phyloP scores from a whole-genome alignment of 78 protist genomes.

The Dictyostelium firmibasis region DNA sequence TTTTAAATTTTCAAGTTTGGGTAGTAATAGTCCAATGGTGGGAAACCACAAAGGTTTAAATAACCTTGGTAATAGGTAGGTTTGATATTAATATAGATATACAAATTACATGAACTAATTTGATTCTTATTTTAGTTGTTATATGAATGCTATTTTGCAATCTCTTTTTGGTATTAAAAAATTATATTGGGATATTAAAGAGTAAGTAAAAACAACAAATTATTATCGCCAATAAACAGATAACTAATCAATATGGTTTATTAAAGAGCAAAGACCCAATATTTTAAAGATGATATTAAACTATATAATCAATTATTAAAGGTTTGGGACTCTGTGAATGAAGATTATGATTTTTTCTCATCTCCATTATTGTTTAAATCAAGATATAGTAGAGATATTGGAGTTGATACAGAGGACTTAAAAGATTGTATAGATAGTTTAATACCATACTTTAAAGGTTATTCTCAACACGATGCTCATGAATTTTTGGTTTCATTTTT shows the following conservation, averaged over 20 bases:
- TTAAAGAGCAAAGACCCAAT: not conserved
- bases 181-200: not conserved
- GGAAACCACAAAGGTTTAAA: not conserved
- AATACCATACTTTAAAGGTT: conserved; percentile 47
- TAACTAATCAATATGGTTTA: no score
- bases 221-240: no score
- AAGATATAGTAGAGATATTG: not conserved
- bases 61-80: conserved; percentile 1
- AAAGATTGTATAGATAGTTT: conserved; percentile 8
- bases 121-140: conserved; percentile 27
- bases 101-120: no score
- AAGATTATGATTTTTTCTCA: not conserved
- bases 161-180: conserved; percentile 37
- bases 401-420: conserved; percentile 18
- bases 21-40: no score
- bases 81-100: not conserved
- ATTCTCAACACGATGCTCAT: conserved; percentile 63
- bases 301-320: not conserved
- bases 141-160: conserved; percentile 61
- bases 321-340: not conserved
- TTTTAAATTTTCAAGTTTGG: no score
- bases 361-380: not conserved
- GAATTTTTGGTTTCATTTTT: conserved; percentile 49
- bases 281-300: not conserved
- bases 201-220: not conserved